Conservation (phyloP, 768 basidiomycete genomes). For the Kwoniella shandongensis region DNA sequence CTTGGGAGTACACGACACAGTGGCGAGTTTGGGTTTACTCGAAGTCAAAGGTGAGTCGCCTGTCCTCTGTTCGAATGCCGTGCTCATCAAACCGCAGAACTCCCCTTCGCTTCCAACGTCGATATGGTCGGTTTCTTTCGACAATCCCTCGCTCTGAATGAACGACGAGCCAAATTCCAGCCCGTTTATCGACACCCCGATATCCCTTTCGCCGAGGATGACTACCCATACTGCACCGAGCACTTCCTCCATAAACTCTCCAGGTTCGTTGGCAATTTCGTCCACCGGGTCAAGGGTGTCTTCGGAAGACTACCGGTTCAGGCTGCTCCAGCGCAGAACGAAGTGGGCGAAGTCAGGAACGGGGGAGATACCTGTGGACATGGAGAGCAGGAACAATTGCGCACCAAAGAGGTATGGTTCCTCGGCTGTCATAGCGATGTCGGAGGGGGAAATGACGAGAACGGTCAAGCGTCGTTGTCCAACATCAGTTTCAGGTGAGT, state of each 20-base stretch:
- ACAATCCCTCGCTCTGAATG: conserved; percentile 47
- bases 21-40: conserved; percentile 24
- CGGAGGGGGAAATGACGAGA: conserved; percentile 27
- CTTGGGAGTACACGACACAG: conserved; percentile 34
- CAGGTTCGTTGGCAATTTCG: too few relatives aligned
- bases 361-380: not conserved
- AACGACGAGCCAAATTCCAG: conserved; percentile 42
- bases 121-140: conserved; percentile 37
- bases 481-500: conserved; percentile 33
- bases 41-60: not conserved
- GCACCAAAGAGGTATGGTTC: conserved; percentile 26
- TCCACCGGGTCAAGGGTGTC: too few relatives aligned
- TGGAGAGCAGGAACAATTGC: not conserved
- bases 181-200: conserved; percentile 30
- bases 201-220: conserved; percentile 1
- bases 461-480: conserved; percentile 15
- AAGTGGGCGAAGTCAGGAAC: too few relatives aligned
- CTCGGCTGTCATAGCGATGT: conserved; percentile 33
- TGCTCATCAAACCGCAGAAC: conserved; percentile 2
- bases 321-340: too few relatives aligned
- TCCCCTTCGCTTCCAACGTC: conserved; percentile 31
- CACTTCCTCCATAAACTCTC: not conserved
- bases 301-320: too few relatives aligned
- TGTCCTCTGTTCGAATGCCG: not conserved
- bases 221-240: not conserved